These are phyloP conservation scores for Centrapalus pauciflorus DNA, from an alignment of 129 eudicot genomes.

Conservation along the genomic window DNA sequence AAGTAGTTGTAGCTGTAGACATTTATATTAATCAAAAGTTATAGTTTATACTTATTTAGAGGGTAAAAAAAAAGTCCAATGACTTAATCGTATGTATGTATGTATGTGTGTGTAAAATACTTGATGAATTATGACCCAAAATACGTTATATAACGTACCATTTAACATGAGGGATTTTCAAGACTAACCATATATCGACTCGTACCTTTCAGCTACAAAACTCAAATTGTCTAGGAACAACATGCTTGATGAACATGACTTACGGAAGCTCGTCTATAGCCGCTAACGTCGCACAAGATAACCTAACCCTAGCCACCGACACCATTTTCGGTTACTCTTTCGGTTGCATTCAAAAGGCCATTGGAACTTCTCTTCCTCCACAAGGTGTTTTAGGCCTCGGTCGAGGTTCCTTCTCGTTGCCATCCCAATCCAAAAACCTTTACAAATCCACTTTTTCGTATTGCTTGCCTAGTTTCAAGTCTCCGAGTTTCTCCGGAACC, in stretches of 20 bases:
- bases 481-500: slow-evolving; percentile 62
- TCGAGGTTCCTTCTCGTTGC: slow-evolving; percentile 66
- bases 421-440: slow-evolving; percentile 59
- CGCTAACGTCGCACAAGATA: slow-evolving; percentile 68
- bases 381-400: slow-evolving; percentile 88
- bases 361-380: slow-evolving; percentile 61
- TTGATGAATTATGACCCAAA: too few relatives aligned
- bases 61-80: too few relatives aligned
- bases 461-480: slow-evolving; percentile 76
- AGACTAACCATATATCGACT: too few relatives aligned
- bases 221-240: slow-evolving; percentile 44
- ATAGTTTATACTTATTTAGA: too few relatives aligned
- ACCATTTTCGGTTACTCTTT: slow-evolving; percentile 49
- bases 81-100: too few relatives aligned
- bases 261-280: slow-evolving; percentile 65
- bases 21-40: too few relatives aligned
- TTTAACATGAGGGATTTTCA: too few relatives aligned
- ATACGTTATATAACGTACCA: too few relatives aligned
- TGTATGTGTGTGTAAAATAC: too few relatives aligned
- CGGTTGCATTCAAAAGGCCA: slow-evolving; percentile 55
- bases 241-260: slow-evolving; percentile 67
- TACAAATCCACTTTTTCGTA: slow-evolving; percentile 78
- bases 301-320: slow-evolving; percentile 61
- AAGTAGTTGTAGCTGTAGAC: too few relatives aligned
- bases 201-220: slow-evolving; percentile 50